phyloP scores from a whole-genome alignment of 805 yeast species.

The Lipomyces spencermartinsiae region DNA sequence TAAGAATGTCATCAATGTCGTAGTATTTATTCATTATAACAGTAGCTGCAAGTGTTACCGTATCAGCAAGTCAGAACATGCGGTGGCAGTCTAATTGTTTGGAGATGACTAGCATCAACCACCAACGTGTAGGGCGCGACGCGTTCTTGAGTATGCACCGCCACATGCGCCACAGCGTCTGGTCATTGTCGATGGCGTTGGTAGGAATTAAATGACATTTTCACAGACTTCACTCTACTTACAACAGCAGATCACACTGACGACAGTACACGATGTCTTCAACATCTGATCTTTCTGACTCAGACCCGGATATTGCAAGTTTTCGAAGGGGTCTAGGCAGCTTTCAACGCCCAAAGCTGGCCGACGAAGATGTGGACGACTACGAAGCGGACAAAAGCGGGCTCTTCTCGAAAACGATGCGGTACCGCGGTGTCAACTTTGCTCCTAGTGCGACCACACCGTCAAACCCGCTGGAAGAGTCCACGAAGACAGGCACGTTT shows the following conservation, averaged over 20 bases:
- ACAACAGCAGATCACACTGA: not conserved
- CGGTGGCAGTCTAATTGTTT: not conserved
- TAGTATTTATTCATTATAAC: slow-evolving; percentile 33
- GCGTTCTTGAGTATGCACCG: not conserved
- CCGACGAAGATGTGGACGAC: slow-evolving; percentile 3
- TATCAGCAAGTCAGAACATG: not conserved
- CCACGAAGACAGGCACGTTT: not conserved
- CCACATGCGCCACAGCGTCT: not conserved
- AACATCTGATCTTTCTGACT: slow-evolving; percentile 28
- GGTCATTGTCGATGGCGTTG: slow-evolving; percentile 2
- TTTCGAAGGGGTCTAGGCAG: slow-evolving; percentile 17
- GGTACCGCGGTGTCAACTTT: slow-evolving; percentile 35
- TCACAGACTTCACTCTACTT: not conserved
- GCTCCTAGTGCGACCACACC: slow-evolving; percentile 23
- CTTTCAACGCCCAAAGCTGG: slow-evolving; percentile 13
- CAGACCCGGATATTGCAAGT: slow-evolving; percentile 19
- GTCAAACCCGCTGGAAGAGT: slow-evolving; percentile 24
- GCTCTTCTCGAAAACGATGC: slow-evolving; percentile 20
- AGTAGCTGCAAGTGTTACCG: not conserved
- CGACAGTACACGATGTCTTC: slow-evolving; percentile 18
- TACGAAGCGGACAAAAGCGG: slow-evolving; percentile 12
- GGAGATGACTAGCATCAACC: not conserved
- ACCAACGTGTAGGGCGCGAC: slow-evolving; percentile 13
- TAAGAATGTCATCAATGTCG: slow-evolving; percentile 41
- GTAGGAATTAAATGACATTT: not conserved